Evolutionary conservation across 2,329 filamentous ascomycete genomes (phyloP), one percentile per base, ranked within the genome.

Genomic region (Lecanosticta acicola): DNA sequence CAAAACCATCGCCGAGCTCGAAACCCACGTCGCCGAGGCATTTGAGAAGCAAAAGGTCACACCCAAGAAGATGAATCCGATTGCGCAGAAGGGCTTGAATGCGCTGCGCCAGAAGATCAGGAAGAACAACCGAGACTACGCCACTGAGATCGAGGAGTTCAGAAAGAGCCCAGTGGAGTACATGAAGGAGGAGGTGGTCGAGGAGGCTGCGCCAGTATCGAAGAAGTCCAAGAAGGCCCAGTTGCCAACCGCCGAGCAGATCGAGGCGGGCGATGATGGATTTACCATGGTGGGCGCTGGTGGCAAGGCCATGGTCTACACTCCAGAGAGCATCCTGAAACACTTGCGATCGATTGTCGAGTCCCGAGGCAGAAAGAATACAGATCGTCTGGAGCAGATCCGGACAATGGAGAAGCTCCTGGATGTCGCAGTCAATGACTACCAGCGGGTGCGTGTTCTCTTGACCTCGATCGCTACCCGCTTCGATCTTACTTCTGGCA

Each of bases 41-140:
- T 80, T 94, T 56, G 82, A 89, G 61, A 96, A 96, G 79, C 87
- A 94, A 67, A 98, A 98, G 77, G 86, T 94, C 58, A 86, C 87
- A 2, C 82, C 84, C 54, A 96, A 96, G 81, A 97, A 96, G 79
- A 95, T 97, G 90, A 98, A 95, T 73, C 89, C 90, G 52, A 93
- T 84, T 65, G 94, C 91, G 66, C 85, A 89, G 56, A 87, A 89
- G 71, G 89, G 90, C 63, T 80, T 98, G 63, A 98, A 97, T 69
- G 88, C 90, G 53, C 87, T 97, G 64, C 94, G 96, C 74, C 93
- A 98, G 71, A 90, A 90, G 73, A 88, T 98, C 75, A 90, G 91
- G 81, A 97, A 96, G 80, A 91, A 91, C 73, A 94, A 91, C 78
- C 94, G 94, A 73, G 91, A 97, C 55, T 91, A 91, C 72, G 81